Evolutionary conservation across 352 stramenopile genomes (phyloP).

Genomic region (Phytophthora macrochlamydospora): DNA sequence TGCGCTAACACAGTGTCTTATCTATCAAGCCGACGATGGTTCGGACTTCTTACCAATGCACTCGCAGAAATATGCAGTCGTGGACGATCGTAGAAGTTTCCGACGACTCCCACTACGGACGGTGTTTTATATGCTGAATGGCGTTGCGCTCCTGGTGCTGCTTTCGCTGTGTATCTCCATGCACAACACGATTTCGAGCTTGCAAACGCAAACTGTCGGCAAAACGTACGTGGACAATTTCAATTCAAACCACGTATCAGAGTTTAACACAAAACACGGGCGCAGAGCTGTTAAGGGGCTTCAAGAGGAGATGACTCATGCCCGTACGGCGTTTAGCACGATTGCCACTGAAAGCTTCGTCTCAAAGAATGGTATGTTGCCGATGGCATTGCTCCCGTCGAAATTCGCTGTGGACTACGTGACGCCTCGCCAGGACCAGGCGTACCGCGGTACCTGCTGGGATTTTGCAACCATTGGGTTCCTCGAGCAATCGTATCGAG

Average conservation of each 20-base stretch:
- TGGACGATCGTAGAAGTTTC: constrained; percentile 3
- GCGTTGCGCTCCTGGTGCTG: constrained; percentile 57
- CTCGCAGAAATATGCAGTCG: constrained; percentile 7
- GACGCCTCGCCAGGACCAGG: constrained; percentile 75
- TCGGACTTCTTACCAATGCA: constrained; percentile 19
- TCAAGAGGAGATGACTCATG: constrained; percentile 17
- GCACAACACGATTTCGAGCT: constrained; percentile 66
- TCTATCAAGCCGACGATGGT: constrained; percentile 4
- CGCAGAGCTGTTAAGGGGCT: constrained; percentile 23
- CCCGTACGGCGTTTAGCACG: constrained; percentile 12
- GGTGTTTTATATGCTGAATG: constrained; percentile 66
- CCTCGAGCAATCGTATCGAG: constrained; percentile 80
- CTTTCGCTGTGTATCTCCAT: constrained; percentile 71
- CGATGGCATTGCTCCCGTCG: constrained; percentile 72
- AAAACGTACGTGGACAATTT: constrained; percentile 23
- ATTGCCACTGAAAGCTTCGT: constrained; percentile 10
- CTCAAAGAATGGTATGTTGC: constrained; percentile 47
- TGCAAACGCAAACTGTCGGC: constrained; percentile 34
- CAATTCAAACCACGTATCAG: background rate
- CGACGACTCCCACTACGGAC: constrained; percentile 32
- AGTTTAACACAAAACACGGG: background rate
- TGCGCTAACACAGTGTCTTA: background rate
- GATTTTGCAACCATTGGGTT: constrained; percentile 84
- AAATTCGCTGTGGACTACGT: constrained; percentile 85
- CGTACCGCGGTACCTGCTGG: constrained; percentile 81